Evolutionary conservation across 1,139 yeast species (phyloP).

Genomic region (Candida labiduridarum): DNA sequence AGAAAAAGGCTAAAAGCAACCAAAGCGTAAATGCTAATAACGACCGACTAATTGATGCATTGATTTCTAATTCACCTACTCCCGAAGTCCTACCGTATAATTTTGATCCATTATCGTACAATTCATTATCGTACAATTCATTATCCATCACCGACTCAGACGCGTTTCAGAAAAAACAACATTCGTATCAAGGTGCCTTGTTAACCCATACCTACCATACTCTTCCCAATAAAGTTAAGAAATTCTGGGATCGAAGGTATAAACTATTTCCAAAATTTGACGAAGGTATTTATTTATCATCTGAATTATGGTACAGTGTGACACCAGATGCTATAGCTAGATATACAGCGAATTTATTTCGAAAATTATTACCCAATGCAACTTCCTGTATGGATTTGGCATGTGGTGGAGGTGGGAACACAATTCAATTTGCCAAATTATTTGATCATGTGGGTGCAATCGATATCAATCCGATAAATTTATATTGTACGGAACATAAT

Average conservation of each 20-base stretch:
- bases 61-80: background rate
- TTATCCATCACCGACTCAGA: background rate
- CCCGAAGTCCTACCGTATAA: background rate
- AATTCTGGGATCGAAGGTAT: constrained; percentile 66
- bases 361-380: constrained; percentile 41
- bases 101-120: constrained; percentile 3
- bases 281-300: constrained; percentile 71
- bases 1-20: background rate
- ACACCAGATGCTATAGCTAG: constrained; percentile 81
- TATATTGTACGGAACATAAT: constrained; percentile 71
- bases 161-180: constrained; percentile 11
- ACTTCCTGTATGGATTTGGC: constrained; percentile 65
- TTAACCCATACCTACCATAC: constrained; percentile 43
- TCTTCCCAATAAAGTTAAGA: constrained; percentile 44
- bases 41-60: background rate
- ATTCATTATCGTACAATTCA: background rate
- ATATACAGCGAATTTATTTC: constrained; percentile 60
- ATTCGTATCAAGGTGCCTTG: constrained; percentile 31
- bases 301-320: constrained; percentile 87
- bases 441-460: constrained; percentile 66
- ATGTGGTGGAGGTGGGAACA: constrained; percentile 96
- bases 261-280: constrained; percentile 61
- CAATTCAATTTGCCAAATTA: constrained; percentile 73
- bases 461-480: constrained; percentile 63
- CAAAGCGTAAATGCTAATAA: constrained; percentile 3